phyloP scores from a whole-genome alignment of 768 basidiomycete species.

The Guyanaporus albipodus region DNA sequence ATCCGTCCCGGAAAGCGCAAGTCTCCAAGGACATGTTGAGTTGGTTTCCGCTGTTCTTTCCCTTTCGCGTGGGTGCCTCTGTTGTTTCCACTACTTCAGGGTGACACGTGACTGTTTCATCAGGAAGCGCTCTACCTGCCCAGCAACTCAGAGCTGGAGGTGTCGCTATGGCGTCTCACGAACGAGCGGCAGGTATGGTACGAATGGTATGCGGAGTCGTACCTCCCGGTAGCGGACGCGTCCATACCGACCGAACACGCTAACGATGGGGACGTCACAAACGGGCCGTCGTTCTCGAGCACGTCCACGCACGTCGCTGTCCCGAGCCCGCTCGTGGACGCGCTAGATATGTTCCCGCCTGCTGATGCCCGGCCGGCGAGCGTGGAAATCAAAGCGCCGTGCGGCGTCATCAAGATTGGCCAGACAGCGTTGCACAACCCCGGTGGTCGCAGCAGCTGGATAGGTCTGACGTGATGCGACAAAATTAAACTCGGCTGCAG shows the following conservation, averaged over 20 bases:
- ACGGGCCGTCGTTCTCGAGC: slow-evolving; percentile 27
- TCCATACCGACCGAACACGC: slow-evolving; percentile 18
- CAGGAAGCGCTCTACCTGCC: slow-evolving; percentile 95
- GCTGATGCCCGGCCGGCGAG: slow-evolving; percentile 6
- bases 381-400: slow-evolving; percentile 20
- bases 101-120: background rate
- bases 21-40: slow-evolving; percentile 97
- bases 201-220: slow-evolving; percentile 97
- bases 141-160: slow-evolving; percentile 85
- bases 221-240: slow-evolving; percentile 57
- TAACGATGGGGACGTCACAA: slow-evolving; percentile 14
- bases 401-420: slow-evolving; percentile 79
- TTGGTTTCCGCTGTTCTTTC: slow-evolving; percentile 98
- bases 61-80: slow-evolving; percentile 63
- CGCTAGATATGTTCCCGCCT: slow-evolving; percentile 41
- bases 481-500: background rate
- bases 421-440: slow-evolving; percentile 93
- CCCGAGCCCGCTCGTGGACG: slow-evolving; percentile 74
- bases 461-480: slow-evolving; percentile 50
- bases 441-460: slow-evolving; percentile 87
- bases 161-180: slow-evolving; percentile 92
- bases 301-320: slow-evolving; percentile 28
- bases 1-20: slow-evolving; percentile 81
- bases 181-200: slow-evolving; percentile 94
- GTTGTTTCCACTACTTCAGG: background rate